These are phyloP conservation scores for Pseudogymnoascus sp. DNA, from an alignment of 2,329 filamentous ascomycete genomes.

Conservation along the genomic window DNA sequence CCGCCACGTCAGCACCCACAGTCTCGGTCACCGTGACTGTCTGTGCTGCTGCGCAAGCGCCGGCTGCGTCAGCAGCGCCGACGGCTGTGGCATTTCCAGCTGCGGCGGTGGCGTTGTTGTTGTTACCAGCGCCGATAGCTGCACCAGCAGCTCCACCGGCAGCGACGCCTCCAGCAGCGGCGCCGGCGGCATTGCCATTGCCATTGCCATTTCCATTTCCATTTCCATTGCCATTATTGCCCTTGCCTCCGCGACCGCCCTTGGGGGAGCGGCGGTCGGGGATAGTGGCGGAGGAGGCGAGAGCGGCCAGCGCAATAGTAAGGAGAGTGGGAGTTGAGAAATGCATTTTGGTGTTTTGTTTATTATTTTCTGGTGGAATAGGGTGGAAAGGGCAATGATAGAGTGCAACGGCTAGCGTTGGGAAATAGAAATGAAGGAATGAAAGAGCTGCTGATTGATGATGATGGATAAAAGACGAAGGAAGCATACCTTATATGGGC, in stretches of 20 bases:
- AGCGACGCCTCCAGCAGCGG: neutral
- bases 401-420: neutral
- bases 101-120: neutral
- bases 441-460: neutral
- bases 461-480: neutral
- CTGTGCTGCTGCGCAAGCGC: slow-evolving; percentile 2
- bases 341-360: neutral
- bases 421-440: neutral
- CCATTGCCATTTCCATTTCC: neutral
- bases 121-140: neutral
- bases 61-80: slow-evolving; percentile 7
- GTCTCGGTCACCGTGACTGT: neutral
- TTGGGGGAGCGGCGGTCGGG: neutral
- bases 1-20: neutral
- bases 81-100: neutral
- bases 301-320: neutral
- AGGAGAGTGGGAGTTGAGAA: neutral
- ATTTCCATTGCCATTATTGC: neutral
- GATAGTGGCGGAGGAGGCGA: slow-evolving; percentile 1
- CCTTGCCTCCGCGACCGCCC: neutral
- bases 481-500: slow-evolving; percentile 1
- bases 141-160: neutral
- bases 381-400: neutral
- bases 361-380: neutral
- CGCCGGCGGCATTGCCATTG: neutral